Evolutionary conservation across 768 basidiomycete genomes (phyloP), one percentile per base, ranked within the genome.

Genomic region (Suillus luteus): DNA sequence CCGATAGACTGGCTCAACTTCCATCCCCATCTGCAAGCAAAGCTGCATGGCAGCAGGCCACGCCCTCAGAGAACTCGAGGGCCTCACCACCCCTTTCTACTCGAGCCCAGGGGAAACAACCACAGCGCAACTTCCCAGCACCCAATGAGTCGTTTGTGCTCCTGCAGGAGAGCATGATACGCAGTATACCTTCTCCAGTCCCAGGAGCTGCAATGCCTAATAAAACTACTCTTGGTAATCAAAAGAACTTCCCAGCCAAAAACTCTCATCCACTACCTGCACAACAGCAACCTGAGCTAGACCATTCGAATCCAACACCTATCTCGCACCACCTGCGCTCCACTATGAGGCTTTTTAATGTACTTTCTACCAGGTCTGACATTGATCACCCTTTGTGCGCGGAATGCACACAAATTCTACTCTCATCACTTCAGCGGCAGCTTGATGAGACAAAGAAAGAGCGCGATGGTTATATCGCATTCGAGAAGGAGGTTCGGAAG

Each of bases 371-470:
- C 62, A 82, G 88, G 49, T 88, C 90, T 60, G 90, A 91, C 38
- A 85, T 96, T 51, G 93, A 95, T 73, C 95, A 98, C 73, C 97
- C 97, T 6, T 82, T 99, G 9, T 99, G 97, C 75, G 87, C 91
- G 0, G 96, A 99, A 71, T 99, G 97, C 76, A 93, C 95, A 3
- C 89, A 92, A 70, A 83, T 90, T 55, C 77, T 99, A 40, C 84
- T 96, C 37, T 81, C 81, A 1, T 86, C 86, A 31, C 84, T 99
- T 38, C 87, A 91, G 68, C 83, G 84, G 54, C 89, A 94, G 71
- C 81, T 96, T 17, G 94, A 96, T 63, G 95, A 97, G 78, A 90
- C 91, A 3, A 93, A 89, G 78, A 91, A 89, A 72, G 95, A 97
- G 72, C 81, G 95, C 64, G 95, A 97, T 68, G 94, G 93, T 0